These are phyloP conservation scores for Ilyonectria destructans DNA, from an alignment of 2,329 filamentous ascomycete genomes.

Conservation along the genomic window DNA sequence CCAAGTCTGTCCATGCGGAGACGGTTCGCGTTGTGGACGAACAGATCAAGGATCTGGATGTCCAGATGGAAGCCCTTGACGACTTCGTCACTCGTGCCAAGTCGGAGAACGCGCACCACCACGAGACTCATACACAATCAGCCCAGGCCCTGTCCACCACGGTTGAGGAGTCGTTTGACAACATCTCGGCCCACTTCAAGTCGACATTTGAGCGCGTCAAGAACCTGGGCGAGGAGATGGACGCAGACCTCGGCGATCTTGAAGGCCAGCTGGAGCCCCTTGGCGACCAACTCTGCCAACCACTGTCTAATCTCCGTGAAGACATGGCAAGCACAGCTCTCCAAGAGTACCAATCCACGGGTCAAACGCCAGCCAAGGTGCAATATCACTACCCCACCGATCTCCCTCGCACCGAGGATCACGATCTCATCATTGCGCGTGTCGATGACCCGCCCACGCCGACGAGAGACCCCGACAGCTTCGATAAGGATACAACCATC, in stretches of 20 bases:
- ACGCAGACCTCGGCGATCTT: slow-evolving; percentile 71
- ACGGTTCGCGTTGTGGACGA: slow-evolving; percentile 91
- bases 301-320: slow-evolving; percentile 80
- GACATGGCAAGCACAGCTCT: slow-evolving; percentile 77
- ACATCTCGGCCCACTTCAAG: slow-evolving; percentile 79
- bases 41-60: slow-evolving; percentile 88
- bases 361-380: slow-evolving; percentile 86
- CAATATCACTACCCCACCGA: slow-evolving; percentile 86
- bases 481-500: slow-evolving; percentile 57
- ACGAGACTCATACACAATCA: slow-evolving; percentile 78
- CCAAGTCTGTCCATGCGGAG: slow-evolving; percentile 90
- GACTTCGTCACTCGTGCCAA: slow-evolving; percentile 90
- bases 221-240: slow-evolving; percentile 79
- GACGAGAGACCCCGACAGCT: slow-evolving; percentile 46
- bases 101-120: slow-evolving; percentile 84
- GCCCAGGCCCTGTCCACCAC: slow-evolving; percentile 77
- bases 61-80: slow-evolving; percentile 92
- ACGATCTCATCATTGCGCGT: slow-evolving; percentile 62
- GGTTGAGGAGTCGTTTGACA: slow-evolving; percentile 81
- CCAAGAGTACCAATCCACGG: slow-evolving; percentile 87
- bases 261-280: slow-evolving; percentile 76
- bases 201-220: slow-evolving; percentile 79
- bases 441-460: slow-evolving; percentile 54
- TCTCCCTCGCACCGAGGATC: slow-evolving; percentile 80
- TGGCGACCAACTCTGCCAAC: slow-evolving; percentile 73